Evolutionary conservation across 192 early-diverging fungal species (phyloP).

Genomic region (Phycomyces nitens): DNA sequence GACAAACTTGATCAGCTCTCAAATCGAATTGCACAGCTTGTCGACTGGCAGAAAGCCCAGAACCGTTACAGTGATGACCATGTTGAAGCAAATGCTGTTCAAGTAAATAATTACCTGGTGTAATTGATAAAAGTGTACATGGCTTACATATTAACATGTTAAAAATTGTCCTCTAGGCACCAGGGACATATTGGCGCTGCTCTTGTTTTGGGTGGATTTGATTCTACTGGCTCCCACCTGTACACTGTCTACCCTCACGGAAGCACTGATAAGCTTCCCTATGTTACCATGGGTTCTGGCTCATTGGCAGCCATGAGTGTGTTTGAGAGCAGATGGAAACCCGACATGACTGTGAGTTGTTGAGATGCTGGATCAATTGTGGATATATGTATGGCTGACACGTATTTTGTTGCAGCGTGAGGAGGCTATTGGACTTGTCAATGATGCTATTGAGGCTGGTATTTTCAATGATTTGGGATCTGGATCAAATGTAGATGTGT

Average conservation of each 20-base stretch:
- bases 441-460: slow-evolving; percentile 93
- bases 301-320: slow-evolving; percentile 95
- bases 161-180: no score
- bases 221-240: slow-evolving; percentile 86
- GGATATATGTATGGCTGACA: no score
- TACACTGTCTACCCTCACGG: slow-evolving; percentile 93
- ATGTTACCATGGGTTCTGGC: slow-evolving; percentile 94
- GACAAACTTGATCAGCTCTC: slow-evolving; percentile 86
- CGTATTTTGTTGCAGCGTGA: no score
- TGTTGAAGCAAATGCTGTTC: slow-evolving; percentile 98
- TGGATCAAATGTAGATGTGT: slow-evolving; percentile 93
- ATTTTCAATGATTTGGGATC: slow-evolving; percentile 99
- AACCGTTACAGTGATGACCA: slow-evolving; percentile 90
- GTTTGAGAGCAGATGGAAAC: slow-evolving; percentile 84
- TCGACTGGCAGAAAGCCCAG: slow-evolving; percentile 84
- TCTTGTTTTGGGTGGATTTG: slow-evolving; percentile 90
- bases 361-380: no score
- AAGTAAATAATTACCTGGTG: no score
- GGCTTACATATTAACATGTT: no score
- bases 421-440: slow-evolving; percentile 86
- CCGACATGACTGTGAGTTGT: slow-evolving; percentile 65
- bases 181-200: slow-evolving; percentile 95
- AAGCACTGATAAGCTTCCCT: slow-evolving; percentile 94
- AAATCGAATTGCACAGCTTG: slow-evolving; percentile 91
- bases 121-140: neutral